These are phyloP conservation scores for Leptosphaerulina australis DNA, from an alignment of 2,329 filamentous ascomycete genomes.

Conservation along the genomic window DNA sequence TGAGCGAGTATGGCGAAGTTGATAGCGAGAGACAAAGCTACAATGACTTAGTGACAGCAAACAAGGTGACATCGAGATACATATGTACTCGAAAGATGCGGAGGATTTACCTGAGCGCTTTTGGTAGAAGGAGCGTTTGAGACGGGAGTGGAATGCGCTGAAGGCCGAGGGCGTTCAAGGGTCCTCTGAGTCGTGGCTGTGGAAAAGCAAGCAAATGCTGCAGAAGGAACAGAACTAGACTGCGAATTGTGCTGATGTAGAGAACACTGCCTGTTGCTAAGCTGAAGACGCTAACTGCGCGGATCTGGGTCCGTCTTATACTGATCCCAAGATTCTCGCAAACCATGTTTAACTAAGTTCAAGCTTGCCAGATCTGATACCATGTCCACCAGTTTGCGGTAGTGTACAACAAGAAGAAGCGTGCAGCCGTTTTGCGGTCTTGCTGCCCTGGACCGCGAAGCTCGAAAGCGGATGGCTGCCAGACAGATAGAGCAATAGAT, in stretches of 20 bases:
- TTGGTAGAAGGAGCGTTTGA: slow-evolving; percentile 30
- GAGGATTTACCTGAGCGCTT: slow-evolving; percentile 30
- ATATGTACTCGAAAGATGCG: slow-evolving; percentile 35
- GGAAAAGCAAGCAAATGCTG: slow-evolving; percentile 44
- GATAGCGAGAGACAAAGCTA: slow-evolving; percentile 14
- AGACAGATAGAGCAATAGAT: slow-evolving; percentile 46
- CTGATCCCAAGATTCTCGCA: slow-evolving; percentile 25
- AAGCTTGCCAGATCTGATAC: slow-evolving; percentile 29
- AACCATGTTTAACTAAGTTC: slow-evolving; percentile 34
- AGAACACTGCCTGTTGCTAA: slow-evolving; percentile 31
- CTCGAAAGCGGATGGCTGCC: slow-evolving; percentile 39
- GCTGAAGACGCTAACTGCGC: slow-evolving; percentile 36
- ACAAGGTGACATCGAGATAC: slow-evolving; percentile 21
- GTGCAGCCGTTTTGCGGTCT: slow-evolving; percentile 35
- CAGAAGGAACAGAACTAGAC: slow-evolving; percentile 26
- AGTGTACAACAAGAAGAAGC: slow-evolving; percentile 38
- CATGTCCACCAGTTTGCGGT: slow-evolving; percentile 29
- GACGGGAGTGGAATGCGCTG: slow-evolving; percentile 34
- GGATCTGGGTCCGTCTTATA: slow-evolving; percentile 47
- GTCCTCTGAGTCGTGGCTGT: slow-evolving; percentile 41
- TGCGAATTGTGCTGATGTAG: slow-evolving; percentile 26
- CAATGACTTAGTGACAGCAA: slow-evolving; percentile 32
- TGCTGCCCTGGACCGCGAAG: slow-evolving; percentile 27
- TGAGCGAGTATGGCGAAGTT: slow-evolving; percentile 8
- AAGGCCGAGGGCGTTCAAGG: slow-evolving; percentile 32